phyloP scores from a whole-genome alignment of 2,329 filamentous ascomycete species.

The Paradendryphiella salina region DNA sequence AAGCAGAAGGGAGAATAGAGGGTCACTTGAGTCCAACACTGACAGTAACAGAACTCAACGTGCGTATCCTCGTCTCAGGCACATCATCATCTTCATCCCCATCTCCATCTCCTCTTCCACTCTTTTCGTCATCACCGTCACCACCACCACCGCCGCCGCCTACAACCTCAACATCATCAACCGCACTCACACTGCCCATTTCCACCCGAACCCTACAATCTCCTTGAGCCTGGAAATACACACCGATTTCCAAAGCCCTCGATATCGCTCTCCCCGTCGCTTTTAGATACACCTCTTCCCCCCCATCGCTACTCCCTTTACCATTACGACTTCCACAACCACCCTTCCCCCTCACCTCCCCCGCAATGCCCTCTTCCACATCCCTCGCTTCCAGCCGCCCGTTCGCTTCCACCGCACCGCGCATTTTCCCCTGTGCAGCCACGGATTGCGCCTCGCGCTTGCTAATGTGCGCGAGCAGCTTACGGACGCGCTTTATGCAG shows the following conservation, averaged over 20 bases:
- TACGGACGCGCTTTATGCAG: slow-evolving; percentile 66
- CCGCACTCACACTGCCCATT: slow-evolving; percentile 65
- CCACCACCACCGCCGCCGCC: slow-evolving; percentile 4
- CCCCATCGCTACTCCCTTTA: slow-evolving; percentile 1
- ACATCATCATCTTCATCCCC: slow-evolving; percentile 34
- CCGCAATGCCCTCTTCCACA: slow-evolving; percentile 36
- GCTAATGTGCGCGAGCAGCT: slow-evolving; percentile 61
- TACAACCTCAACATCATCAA: slow-evolving; percentile 65
- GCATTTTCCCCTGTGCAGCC: background rate
- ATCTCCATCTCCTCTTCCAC: slow-evolving; percentile 24
- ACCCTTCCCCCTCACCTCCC: slow-evolving; percentile 20
- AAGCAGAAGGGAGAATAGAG: too few relatives aligned
- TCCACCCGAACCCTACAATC: slow-evolving; percentile 63
- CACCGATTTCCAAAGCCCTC: slow-evolving; percentile 63
- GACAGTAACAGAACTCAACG: slow-evolving; percentile 39
- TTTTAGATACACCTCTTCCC: slow-evolving; percentile 62
- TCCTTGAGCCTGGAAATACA: slow-evolving; percentile 65
- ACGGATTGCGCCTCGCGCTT: slow-evolving; percentile 53
- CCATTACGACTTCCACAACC: slow-evolving; percentile 3
- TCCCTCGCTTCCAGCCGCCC: slow-evolving; percentile 36
- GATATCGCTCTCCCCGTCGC: slow-evolving; percentile 69
- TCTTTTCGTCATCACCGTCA: slow-evolving; percentile 6
- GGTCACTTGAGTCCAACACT: slow-evolving; percentile 35
- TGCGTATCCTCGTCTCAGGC: slow-evolving; percentile 49
- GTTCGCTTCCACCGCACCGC: slow-evolving; percentile 18